These are phyloP conservation scores for Neurospora sp. DNA, from an alignment of 495 filamentous ascomycete genomes.

Conservation along the genomic window DNA sequence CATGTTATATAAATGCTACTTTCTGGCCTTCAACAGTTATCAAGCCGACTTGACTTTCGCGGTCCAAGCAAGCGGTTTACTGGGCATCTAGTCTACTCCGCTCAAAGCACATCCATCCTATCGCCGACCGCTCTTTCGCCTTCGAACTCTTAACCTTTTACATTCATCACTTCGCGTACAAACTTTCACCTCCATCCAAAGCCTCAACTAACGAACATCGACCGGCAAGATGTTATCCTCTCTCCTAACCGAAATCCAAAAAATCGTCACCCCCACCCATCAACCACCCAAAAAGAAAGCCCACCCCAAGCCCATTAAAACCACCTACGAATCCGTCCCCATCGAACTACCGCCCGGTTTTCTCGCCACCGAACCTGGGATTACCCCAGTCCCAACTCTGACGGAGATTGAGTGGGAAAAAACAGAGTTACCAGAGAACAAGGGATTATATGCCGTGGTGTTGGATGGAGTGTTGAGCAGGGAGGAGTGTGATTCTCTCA, in stretches of 20 bases:
- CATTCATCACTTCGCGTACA: too few species aligned
- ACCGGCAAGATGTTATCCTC: neutral
- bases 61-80: too few species aligned
- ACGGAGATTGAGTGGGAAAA: constrained; percentile 42
- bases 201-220: neutral
- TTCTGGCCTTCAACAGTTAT: too few species aligned
- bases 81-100: too few species aligned
- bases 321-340: constrained; percentile 21
- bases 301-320: constrained; percentile 9
- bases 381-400: constrained; percentile 15
- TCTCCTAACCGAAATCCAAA: neutral
- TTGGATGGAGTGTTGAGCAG: constrained; percentile 55
- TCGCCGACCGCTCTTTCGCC: too few species aligned
- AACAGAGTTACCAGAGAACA: constrained; percentile 43
- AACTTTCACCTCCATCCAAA: too few species aligned
- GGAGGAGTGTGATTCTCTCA: constrained; percentile 48
- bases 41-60: too few species aligned
- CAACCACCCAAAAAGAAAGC: neutral
- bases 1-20: too few species aligned
- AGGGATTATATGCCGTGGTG: constrained; percentile 46
- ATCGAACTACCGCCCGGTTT: constrained; percentile 23
- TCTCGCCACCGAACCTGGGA: constrained; percentile 14
- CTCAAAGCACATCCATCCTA: too few species aligned
- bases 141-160: too few species aligned
- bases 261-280: neutral